Evolutionary conservation across 2,329 filamentous ascomycete species (phyloP), one percentile per base, ranked within the genome.

Genomic region (Pseudogymnoascus sp.): DNA sequence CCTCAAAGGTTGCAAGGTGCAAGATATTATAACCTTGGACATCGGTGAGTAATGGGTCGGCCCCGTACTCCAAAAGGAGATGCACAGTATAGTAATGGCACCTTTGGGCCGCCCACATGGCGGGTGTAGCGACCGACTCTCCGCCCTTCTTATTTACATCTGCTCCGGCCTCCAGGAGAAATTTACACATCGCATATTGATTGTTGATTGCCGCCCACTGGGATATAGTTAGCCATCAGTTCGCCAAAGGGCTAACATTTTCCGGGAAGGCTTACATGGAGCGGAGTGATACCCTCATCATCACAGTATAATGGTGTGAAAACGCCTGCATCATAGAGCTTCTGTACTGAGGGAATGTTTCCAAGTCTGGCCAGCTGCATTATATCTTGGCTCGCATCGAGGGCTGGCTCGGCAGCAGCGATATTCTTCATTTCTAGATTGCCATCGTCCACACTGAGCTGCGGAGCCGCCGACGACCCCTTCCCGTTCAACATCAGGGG

Each of bases 171-270:
- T 89, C 90, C 74, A 99, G 85, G 51, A 99, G 86, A 77, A 96
- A 97, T 76, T 95, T 93, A 84, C 93, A 97, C 81, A 98, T 92
- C 69, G 91, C 90, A 79, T 93, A 96, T 75, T 97, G 95, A 74
- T 98, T 98, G 79, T 99, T 99, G 76, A 99, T 98, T 39, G 96
- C 92, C 57, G 95, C 95, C 95, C 95, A 99, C 92, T 99, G 74
- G 62, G 69, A 65, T 51, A 60, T 66, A 68, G 62, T 65, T 51
- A 65, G 51, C 54, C 21, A 51, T 2, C 11, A 61, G 19, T 62
- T 37, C 16, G n/a, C 37, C 41, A 62, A 66, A 60, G 63, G 51
- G 16, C 14, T 7, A 31, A 21, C 43, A 37, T 4, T 28, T 31
- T n/a, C n/a, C 8, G 61, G 43, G 11, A 28, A 62, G 60, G 79